These are phyloP conservation scores for Solanum chmielewskii DNA, from an alignment of 257 asterid genomes.

Conservation along the genomic window DNA sequence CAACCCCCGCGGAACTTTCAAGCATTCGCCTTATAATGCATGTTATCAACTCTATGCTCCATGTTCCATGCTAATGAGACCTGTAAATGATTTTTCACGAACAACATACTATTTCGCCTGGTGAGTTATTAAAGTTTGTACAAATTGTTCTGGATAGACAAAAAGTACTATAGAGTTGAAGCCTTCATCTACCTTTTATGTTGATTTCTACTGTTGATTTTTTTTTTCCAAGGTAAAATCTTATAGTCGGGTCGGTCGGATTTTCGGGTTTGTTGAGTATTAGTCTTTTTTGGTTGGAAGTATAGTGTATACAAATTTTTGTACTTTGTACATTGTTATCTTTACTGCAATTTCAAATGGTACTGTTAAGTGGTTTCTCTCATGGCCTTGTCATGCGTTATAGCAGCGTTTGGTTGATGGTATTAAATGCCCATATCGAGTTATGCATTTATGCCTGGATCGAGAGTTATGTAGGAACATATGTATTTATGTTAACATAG, in stretches of 20 bases:
- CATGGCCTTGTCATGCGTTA: background rate
- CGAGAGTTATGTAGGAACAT: background rate
- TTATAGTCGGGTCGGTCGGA: background rate
- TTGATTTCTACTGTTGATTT: background rate
- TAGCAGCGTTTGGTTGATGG: background rate
- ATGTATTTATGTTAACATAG: too few relatives aligned
- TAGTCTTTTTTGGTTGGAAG: background rate
- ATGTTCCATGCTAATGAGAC: conserved; percentile 71
- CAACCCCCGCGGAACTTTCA: conserved; percentile 36
- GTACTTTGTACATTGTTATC: background rate
- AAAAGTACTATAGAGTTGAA: background rate
- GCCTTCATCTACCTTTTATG: background rate
- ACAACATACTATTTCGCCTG: background rate
- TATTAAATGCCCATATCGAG: background rate
- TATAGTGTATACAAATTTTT: background rate
- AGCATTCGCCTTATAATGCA: conserved; percentile 75
- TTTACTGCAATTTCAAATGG: background rate
- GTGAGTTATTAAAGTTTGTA: conserved; percentile 4
- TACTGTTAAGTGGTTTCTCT: background rate
- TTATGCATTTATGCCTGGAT: background rate
- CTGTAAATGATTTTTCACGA: conserved; percentile 38
- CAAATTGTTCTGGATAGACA: conserved; percentile 7
- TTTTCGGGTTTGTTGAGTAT: background rate
- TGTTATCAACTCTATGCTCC: conserved; percentile 82
- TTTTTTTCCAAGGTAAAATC: background rate